Evolutionary conservation across 306 rosid species (phyloP), one percentile per base, ranked within the genome.

Genomic region (Pyrus communis): DNA sequence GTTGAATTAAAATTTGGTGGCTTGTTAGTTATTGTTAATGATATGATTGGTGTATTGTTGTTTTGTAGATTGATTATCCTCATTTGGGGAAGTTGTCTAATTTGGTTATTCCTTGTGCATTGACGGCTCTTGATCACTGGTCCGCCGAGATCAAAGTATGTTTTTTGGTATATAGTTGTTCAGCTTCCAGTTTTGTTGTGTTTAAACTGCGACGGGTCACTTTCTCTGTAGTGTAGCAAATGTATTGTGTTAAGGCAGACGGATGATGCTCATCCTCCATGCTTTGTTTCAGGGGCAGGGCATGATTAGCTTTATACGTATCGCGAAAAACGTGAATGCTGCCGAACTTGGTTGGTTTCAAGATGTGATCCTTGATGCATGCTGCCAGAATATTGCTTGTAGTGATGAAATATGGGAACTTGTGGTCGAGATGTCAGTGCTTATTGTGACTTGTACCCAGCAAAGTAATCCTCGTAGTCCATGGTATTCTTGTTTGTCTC

Each of bases 61-160:
- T 70, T 61, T 71, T 69, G 49, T 75, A 95, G 97, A 85, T 95
- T 85, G 91, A 80, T 80, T 82, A 83, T 87, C 95, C 99, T 71
- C 88, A 83, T 87, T 83, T 87, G 87, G 90, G 93, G 28, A 92
- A 89, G 83, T 73, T 89, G 82, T 84, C 92, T 82, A 71, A 84
- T 65, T 83, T 89, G 81, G 88, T 92, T 88, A 84, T 92, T 82
- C 99, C 99, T 78, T 90, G 96, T 86, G 97, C 88, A 11, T 76
- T 95, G 79, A 95, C 91, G 35, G 86, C 92, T 68, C 85, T 90
- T 18, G 98, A 95, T 87, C 98, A 95, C 76, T 95, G 97, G 99
- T 92, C 97, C 4, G 88, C 97, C 0, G 97, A 82, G 66, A 90
- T 95, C 84, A 95, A 95, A 88, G 99, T 92, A 89, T 42, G 91